Evolutionary conservation across 805 yeast genomes (phyloP), one percentile per base, ranked within the genome.

Genomic region (Naumovozyma baii): DNA sequence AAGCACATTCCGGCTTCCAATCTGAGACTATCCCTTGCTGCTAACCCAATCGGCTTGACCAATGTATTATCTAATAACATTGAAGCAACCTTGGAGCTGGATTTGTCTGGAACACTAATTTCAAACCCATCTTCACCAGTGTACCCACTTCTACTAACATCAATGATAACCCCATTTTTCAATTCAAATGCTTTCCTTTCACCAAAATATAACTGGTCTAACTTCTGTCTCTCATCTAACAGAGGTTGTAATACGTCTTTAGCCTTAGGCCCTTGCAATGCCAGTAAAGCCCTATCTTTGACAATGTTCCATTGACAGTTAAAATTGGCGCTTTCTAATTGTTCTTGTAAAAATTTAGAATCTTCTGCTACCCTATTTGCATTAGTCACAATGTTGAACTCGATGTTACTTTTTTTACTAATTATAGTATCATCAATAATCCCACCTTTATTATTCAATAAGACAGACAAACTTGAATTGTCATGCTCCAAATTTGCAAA

Each of bases 91-190:
- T 72, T 75, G 22, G 66, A 58, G 1, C 90, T 80, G 17, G 69
- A 58, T 38, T 69, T 64, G 40, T 74, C 67, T 19, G 85, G 81
- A 44, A 88, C 79, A 7, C 94, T 79, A 42, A 90, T 74, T 62
- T 92, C 98, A 61, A 92, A 90, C 1, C 98, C 98, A 60, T 92
- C 98, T 64, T 92, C 98, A 15, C 98, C 98, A 5, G 98, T 92
- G 68, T 92, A 92, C 2, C 98, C 98, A 18, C 94, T 84, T 62
- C 98, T 79, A 3, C 95, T 83, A n/a, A 87, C 72, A 56, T 87
- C 94, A 38, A 82, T 69, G 37, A 69, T 66, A 20, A 65, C 60
- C 19, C 59, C 55, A 37, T 64, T 62, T 28, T 56, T 46, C 18
- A 63, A 44, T 60, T 56, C 39, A 63, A 67, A 52, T 60, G 66